These are phyloP conservation scores for Helenozyma baotianmanensis DNA, from an alignment of 805 yeast species.

Conservation along the genomic window DNA sequence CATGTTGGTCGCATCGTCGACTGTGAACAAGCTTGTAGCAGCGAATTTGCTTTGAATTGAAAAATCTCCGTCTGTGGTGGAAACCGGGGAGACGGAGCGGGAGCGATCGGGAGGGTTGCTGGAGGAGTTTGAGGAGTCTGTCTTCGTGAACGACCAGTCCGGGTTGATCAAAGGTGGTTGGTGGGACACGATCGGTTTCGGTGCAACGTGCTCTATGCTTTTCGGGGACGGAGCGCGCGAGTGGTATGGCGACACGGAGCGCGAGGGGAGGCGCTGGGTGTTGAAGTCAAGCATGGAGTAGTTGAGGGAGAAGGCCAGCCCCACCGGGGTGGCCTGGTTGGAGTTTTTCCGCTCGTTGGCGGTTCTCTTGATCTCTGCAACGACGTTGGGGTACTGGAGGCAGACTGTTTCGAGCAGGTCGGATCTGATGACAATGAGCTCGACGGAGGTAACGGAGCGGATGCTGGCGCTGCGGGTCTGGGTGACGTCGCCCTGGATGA, in stretches of 20 bases:
- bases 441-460: slow-evolving; percentile 56
- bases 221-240: neutral
- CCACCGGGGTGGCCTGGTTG: slow-evolving; percentile 8
- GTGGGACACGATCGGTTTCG: neutral
- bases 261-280: slow-evolving; percentile 1
- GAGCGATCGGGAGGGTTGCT: slow-evolving; percentile 1
- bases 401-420: slow-evolving; percentile 51
- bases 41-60: neutral
- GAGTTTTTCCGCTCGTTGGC: slow-evolving; percentile 46
- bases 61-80: slow-evolving; percentile 10
- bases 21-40: neutral
- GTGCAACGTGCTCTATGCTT: no score
- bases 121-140: no score
- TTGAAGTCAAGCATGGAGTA: slow-evolving; percentile 1
- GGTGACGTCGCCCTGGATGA: slow-evolving; percentile 29
- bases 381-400: slow-evolving; percentile 52
- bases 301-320: neutral
- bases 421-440: slow-evolving; percentile 57
- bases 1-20: slow-evolving; percentile 3
- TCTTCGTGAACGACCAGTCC: no score
- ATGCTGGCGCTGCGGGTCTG: slow-evolving; percentile 55
- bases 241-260: neutral
- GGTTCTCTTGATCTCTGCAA: slow-evolving; percentile 55
- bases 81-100: slow-evolving; percentile 16
- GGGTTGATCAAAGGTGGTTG: neutral